A percentile compares a stretch with the other conserved stretches of the same genome.
phyloP scores from a whole-genome alignment of 1,284 basidiomycete genomes.

The Xerocomus amazonicus region DNA sequence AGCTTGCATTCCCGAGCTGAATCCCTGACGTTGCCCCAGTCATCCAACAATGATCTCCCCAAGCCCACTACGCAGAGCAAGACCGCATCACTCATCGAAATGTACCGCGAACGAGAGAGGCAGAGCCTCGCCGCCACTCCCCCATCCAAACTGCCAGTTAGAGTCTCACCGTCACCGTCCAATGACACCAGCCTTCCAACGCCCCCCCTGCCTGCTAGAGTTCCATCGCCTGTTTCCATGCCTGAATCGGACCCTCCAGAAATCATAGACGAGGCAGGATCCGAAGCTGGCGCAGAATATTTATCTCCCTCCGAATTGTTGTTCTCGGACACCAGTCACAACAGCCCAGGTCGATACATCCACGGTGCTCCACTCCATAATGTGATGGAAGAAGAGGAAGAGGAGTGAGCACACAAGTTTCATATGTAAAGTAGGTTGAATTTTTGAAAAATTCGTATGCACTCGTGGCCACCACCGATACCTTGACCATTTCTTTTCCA shows the following conservation, averaged over 20 bases:
- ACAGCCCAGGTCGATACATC: slow-evolving; percentile 72
- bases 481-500: slow-evolving; percentile 16
- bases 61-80: slow-evolving; percentile 42
- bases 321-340: slow-evolving; percentile 47
- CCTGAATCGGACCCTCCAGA: slow-evolving; percentile 18
- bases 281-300: slow-evolving; percentile 17
- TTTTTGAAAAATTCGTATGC: slow-evolving; percentile 8
- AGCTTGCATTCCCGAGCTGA: slow-evolving; percentile 28
- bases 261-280: slow-evolving; percentile 15
- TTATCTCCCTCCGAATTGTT: slow-evolving; percentile 32
- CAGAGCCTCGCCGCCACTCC: slow-evolving; percentile 23
- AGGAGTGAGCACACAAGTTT: slow-evolving; percentile 35
- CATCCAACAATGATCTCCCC: slow-evolving; percentile 26
- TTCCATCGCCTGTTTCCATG: slow-evolving; percentile 17
- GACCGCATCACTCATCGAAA: slow-evolving; percentile 73
- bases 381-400: slow-evolving; percentile 77
- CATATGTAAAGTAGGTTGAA: slow-evolving; percentile 23
- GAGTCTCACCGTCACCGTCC: slow-evolving; percentile 18
- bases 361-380: slow-evolving; percentile 87
- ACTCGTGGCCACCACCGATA: slow-evolving; percentile 29
- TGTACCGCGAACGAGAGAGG: slow-evolving; percentile 73
- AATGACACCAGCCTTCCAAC: slow-evolving; percentile 8
- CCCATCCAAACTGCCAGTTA: slow-evolving; percentile 37
- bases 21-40: slow-evolving; percentile 28
- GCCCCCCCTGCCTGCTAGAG: not conserved